Conservation (phyloP, 2,329 filamentous ascomycete genomes). For the Cordyceps javanica region DNA sequence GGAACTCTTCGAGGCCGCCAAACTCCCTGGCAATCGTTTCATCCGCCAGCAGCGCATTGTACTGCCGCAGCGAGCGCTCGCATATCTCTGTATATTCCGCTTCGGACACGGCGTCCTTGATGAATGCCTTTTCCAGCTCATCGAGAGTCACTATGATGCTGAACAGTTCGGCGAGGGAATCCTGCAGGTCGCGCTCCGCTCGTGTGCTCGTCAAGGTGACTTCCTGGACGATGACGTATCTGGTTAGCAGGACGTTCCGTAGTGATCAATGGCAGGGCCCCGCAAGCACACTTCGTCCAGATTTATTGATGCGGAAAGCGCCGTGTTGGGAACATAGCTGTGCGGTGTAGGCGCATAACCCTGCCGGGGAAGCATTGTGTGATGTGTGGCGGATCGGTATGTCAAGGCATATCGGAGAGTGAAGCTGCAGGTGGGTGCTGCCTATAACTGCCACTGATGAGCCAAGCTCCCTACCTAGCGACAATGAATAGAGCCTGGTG, state of each 20-base stretch:
- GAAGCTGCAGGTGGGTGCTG: constrained; percentile 2
- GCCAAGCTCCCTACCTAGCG: neutral
- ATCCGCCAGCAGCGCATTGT: constrained; percentile 87
- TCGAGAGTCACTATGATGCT: constrained; percentile 96
- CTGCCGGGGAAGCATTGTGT: constrained; percentile 51
- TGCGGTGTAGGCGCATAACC: constrained; percentile 86
- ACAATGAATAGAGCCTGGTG: neutral
- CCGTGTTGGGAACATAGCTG: constrained; percentile 82
- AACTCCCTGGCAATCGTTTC: constrained; percentile 88
- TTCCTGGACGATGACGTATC: constrained; percentile 52
- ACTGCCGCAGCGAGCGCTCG: constrained; percentile 88
- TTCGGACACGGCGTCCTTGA: constrained; percentile 91
- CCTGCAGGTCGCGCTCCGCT: constrained; percentile 86
- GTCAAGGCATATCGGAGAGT: neutral
- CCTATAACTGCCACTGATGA: neutral
- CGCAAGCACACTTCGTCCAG: constrained; percentile 69
- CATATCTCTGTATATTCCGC: constrained; percentile 95
- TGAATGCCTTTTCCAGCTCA: constrained; percentile 90
- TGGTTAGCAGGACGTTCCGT: constrained; percentile 9
- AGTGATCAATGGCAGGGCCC: too few species aligned
- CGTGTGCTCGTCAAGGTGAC: constrained; percentile 84
- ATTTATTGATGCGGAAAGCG: constrained; percentile 82
- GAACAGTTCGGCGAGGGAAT: constrained; percentile 94
- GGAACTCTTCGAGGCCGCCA: constrained; percentile 83
- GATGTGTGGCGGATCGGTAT: constrained; percentile 15